Conservation (phyloP, 495 filamentous ascomycete genomes). For the Pseudoneurospora amorphoporcata region DNA sequence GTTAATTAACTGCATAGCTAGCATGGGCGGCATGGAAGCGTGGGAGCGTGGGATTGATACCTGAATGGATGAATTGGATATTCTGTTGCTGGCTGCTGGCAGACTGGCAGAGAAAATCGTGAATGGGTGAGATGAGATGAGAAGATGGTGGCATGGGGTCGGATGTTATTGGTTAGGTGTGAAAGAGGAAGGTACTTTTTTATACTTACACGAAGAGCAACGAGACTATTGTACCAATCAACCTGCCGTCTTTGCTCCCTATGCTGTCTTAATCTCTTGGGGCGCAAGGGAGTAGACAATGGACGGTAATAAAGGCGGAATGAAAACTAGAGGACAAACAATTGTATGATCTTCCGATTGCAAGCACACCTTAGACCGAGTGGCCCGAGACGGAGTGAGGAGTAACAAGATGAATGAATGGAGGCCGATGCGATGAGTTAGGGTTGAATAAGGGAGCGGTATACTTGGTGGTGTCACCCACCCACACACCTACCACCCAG, state of each 20-base stretch:
- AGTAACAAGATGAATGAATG: background rate
- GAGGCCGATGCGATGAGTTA: no score
- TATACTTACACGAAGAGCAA: background rate
- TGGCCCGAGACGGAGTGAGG: background rate
- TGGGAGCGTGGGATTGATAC: background rate
- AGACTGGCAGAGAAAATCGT: background rate
- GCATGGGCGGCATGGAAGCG: background rate
- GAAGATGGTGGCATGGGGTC: background rate
- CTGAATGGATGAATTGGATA: background rate
- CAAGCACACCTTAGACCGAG: background rate
- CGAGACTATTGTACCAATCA: background rate
- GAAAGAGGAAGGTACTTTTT: background rate
- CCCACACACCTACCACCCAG: background rate
- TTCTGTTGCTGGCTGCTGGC: background rate
- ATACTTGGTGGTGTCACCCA: background rate
- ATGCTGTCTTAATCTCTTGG: background rate
- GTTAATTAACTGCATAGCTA: background rate
- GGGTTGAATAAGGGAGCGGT: no score
- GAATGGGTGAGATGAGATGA: background rate
- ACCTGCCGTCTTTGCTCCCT: background rate
- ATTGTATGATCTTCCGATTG: background rate
- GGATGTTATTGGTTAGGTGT: background rate
- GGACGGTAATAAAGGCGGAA: background rate
- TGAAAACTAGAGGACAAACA: background rate
- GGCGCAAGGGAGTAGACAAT: background rate